Percentiles rank a stretch among this genome's conserved stretches.
Conservation (phyloP, 2,329 filamentous ascomycete genomes). For the Cadophora luteo-olivacea region DNA sequence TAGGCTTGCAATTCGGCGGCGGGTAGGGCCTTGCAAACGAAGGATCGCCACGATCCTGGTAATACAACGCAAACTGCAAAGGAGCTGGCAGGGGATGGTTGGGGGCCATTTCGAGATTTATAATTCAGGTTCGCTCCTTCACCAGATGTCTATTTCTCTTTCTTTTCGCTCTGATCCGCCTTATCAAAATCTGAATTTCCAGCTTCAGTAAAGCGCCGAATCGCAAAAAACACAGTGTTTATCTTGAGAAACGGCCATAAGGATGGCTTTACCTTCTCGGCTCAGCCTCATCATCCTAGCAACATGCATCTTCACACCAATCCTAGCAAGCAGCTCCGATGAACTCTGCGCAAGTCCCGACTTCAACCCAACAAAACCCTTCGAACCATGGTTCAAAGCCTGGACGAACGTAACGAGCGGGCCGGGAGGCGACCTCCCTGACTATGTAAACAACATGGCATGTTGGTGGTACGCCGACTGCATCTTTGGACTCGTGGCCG, state of each 20-base stretch:
- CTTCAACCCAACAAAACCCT: neutral
- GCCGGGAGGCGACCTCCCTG: neutral
- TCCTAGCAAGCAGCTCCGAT: neutral
- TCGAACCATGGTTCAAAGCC: constrained; percentile 1
- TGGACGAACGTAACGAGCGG: constrained; percentile 12
- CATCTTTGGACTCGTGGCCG: constrained; percentile 37
- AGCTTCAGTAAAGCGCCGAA: no score
- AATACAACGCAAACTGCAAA: neutral
- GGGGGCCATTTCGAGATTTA: neutral
- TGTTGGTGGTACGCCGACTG: constrained; percentile 45
- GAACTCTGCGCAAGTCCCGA: neutral
- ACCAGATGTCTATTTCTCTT: neutral
- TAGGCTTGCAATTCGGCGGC: neutral
- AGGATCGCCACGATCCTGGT: neutral
- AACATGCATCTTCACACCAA: neutral
- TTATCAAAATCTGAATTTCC: neutral
- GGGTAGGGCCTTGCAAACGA: neutral
- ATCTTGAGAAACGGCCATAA: neutral
- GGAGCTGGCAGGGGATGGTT: neutral
- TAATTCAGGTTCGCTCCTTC: neutral
- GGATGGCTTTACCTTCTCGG: neutral
- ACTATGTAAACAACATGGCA: constrained; percentile 17
- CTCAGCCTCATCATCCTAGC: constrained; percentile 1
- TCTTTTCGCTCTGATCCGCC: neutral
- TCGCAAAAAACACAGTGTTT: no score